These are phyloP conservation scores for Pythium phragmitis DNA, from an alignment of 352 stramenopile species.

Conservation along the genomic window DNA sequence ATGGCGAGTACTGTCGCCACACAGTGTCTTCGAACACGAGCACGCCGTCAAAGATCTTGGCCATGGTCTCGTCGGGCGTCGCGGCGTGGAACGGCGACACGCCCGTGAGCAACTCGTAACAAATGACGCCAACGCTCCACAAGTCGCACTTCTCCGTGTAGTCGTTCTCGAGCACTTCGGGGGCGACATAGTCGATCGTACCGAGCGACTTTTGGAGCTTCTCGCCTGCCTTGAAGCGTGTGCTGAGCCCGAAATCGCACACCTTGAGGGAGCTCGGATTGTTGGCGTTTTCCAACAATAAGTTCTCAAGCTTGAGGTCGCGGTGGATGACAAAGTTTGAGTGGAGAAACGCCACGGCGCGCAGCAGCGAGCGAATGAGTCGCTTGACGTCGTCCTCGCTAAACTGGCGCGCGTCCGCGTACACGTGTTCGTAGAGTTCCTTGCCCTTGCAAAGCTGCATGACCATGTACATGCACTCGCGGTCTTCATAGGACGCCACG, in stretches of 20 bases:
- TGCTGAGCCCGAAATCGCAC: constrained; percentile 83
- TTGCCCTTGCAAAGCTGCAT: constrained; percentile 86
- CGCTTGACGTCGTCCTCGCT: constrained; percentile 64
- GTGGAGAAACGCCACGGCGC: constrained; percentile 67
- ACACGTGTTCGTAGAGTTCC: constrained; percentile 76
- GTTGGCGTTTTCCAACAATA: constrained; percentile 70
- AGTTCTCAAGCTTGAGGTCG: constrained; percentile 83
- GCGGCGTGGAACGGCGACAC: constrained; percentile 68
- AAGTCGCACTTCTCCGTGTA: constrained; percentile 84
- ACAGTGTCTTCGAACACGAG: constrained; percentile 67
- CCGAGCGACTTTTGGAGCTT: constrained; percentile 73
- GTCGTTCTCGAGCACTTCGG: constrained; percentile 78
- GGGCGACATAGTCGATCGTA: constrained; percentile 83
- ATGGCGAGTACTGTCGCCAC: constrained; percentile 64
- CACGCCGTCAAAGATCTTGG: constrained; percentile 79
- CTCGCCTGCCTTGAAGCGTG: constrained; percentile 67
- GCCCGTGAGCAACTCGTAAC: constrained; percentile 68
- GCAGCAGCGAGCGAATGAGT: constrained; percentile 45
- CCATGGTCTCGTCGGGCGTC: constrained; percentile 77
- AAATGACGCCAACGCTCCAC: constrained; percentile 80
- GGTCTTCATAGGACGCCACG: constrained; percentile 76
- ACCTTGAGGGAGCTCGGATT: constrained; percentile 67
- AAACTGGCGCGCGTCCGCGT: constrained; percentile 61
- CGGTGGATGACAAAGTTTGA: constrained; percentile 80
- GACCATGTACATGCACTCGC: constrained; percentile 84